Evolutionary conservation across 441 rosid species (phyloP).

Genomic region (Daphne laureola): DNA sequence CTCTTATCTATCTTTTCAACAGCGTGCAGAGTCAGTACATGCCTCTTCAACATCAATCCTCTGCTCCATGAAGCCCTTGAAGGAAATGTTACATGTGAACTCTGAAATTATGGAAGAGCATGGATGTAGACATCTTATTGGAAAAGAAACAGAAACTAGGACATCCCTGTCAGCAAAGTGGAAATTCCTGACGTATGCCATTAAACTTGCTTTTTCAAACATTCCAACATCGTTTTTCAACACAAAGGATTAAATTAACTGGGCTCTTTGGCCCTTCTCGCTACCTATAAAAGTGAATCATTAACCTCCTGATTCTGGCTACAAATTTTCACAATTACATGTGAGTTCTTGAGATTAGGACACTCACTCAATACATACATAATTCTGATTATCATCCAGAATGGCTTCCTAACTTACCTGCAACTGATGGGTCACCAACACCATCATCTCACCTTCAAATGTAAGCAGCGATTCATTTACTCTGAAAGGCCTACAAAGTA

Average conservation of each 20-base stretch:
- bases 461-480: constrained; percentile 56
- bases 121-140: not conserved
- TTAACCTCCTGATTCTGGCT: constrained; percentile 1
- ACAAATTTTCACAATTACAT: not conserved
- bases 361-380: not conserved
- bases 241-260: constrained; percentile 4
- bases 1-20: constrained; percentile 43
- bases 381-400: not conserved
- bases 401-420: constrained; percentile 39
- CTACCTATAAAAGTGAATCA: not conserved
- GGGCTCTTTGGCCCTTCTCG: not conserved
- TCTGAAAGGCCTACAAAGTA: constrained; percentile 28
- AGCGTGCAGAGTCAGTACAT: constrained; percentile 30
- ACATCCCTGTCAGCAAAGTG: constrained; percentile 3
- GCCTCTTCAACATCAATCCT: constrained; percentile 39
- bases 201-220: too few relatives aligned
- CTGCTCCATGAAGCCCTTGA: constrained; percentile 51
- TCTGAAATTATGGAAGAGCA: constrained; percentile 34
- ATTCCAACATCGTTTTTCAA: constrained; percentile 5
- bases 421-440: constrained; percentile 78
- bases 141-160: constrained; percentile 7
- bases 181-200: not conserved
- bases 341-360: not conserved
- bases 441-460: constrained; percentile 61
- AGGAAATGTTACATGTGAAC: constrained; percentile 51